A percentile compares a stretch with the other conserved stretches of the same genome.
These are phyloP conservation scores for Botrytis cinerea DNA, from an alignment of 2,329 filamentous ascomycete genomes.

Conservation along the genomic window DNA sequence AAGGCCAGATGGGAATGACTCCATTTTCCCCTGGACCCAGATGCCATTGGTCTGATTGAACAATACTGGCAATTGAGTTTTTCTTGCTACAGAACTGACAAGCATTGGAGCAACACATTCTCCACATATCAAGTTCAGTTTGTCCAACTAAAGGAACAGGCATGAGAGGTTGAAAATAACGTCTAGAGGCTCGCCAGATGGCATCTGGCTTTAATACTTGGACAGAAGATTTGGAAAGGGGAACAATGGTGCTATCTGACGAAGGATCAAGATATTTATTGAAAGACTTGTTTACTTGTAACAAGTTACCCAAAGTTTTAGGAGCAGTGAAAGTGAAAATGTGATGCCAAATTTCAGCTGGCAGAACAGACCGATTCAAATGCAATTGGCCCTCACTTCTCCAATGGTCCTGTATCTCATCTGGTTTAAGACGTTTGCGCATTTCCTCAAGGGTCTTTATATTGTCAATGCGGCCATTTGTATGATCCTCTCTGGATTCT, in stretches of 20 bases:
- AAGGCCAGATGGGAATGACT: constrained; percentile 69
- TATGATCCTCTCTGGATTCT: constrained; percentile 24
- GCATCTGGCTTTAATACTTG: constrained; percentile 57
- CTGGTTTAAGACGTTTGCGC: constrained; percentile 38
- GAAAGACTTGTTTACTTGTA: constrained; percentile 69
- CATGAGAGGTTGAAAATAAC: constrained; percentile 64
- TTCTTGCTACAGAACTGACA: constrained; percentile 69
- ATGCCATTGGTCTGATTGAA: constrained; percentile 51
- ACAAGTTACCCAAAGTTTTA: constrained; percentile 61
- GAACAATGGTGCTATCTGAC: constrained; percentile 43
- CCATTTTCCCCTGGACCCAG: constrained; percentile 62
- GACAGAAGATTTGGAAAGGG: constrained; percentile 42
- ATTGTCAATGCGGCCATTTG: constrained; percentile 30
- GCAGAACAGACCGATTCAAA: constrained; percentile 45
- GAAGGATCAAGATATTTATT: constrained; percentile 58
- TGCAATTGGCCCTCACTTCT: constrained; percentile 31
- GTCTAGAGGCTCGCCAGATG: constrained; percentile 72
- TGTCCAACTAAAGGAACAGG: constrained; percentile 66
- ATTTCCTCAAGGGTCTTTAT: constrained; percentile 26
- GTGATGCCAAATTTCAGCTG: constrained; percentile 68
- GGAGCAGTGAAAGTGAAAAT: constrained; percentile 69
- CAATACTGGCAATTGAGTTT: constrained; percentile 33
- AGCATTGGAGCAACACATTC: constrained; percentile 59
- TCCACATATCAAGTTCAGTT: constrained; percentile 77
- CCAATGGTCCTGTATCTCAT: constrained; percentile 29